Conservation (phyloP, 108 stramenopile species). For the Nitzschia sp. region DNA sequence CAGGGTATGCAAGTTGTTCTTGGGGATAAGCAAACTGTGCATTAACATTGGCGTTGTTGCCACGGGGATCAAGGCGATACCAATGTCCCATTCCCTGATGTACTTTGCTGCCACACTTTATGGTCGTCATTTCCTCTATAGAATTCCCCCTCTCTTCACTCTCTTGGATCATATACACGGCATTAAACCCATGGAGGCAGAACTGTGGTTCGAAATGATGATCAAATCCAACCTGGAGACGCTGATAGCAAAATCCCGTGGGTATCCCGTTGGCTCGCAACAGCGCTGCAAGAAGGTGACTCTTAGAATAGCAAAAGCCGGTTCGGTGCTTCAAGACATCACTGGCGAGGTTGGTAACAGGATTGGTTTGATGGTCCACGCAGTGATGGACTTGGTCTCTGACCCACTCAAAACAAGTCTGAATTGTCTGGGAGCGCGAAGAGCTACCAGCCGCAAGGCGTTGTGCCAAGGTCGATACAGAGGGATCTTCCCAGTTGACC, state of each 20-base stretch:
- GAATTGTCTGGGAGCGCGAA: neutral
- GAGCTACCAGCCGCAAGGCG: neutral
- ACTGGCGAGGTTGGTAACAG: neutral
- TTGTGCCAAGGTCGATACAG: neutral
- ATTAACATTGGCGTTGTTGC: neutral
- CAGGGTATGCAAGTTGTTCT: neutral
- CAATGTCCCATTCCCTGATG: neutral
- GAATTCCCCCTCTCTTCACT: too few species aligned
- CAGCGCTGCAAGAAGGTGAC: neutral
- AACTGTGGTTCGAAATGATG: neutral
- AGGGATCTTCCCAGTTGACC: neutral
- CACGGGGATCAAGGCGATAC: neutral
- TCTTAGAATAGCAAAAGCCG: conserved; percentile 1
- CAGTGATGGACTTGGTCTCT: neutral
- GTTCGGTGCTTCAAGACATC: neutral
- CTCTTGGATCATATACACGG: neutral
- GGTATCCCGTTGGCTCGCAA: neutral
- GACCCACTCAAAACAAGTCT: neutral
- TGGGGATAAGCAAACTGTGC: neutral
- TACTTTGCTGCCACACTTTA: neutral
- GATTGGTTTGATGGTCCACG: neutral
- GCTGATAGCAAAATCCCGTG: neutral
- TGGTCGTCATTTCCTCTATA: too few species aligned
- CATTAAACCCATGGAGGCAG: neutral
- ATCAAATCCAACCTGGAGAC: neutral